Base-by-base conservation (phyloP, 148 eudicot species). In the Chenopodium album region DNA sequence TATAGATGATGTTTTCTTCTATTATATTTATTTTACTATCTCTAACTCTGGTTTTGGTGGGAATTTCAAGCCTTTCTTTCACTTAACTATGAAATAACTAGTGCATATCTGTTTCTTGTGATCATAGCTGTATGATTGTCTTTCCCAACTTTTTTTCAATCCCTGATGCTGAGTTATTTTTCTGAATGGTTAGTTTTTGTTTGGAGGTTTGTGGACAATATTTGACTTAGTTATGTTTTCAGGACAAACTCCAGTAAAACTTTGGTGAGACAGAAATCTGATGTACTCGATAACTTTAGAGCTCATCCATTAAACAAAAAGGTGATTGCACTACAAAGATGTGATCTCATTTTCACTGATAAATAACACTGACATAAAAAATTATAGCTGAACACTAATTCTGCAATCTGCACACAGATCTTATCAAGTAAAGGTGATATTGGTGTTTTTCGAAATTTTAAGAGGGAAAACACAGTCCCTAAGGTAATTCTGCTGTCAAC, bases 211-310 rank as follows among this genome's bases (percentile, higher is more conserved):
- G 7, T 29, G 71, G 50, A 17, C 26, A 3, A 34, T 34, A 26
- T 50, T 74, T 28, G 62, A 75, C 83, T 65, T 22, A 4, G 47
- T 75, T 81, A 22, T 68, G 26, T 75, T 80, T 72, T 77, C 81
- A 90, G 94, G 78, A 68, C 76, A 79, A 85, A 83, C 50, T 75
- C 71, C 81, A 82, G n/a, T 85, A 79, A 78, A 82, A 77, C 84
- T 62, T 67, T 79, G 72, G 78, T 80, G 82, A 83, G 75, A 59
- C 84, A 80, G 69, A 83, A 84, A 73, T 60, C 68, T 74, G 82
- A 79, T 78, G 70, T 72, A 76, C 66, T n/a, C 23, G 75, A 67
- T 66, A 87, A 31, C 67, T 76, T 82, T 44, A 83, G 84, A 79
- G 44, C 85, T 76, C 82, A 75, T 74, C 71, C 83, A 59, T 77